phyloP scores from a whole-genome alignment of 306 rosid species.

The Cyamopsis tetragonoloba region DNA sequence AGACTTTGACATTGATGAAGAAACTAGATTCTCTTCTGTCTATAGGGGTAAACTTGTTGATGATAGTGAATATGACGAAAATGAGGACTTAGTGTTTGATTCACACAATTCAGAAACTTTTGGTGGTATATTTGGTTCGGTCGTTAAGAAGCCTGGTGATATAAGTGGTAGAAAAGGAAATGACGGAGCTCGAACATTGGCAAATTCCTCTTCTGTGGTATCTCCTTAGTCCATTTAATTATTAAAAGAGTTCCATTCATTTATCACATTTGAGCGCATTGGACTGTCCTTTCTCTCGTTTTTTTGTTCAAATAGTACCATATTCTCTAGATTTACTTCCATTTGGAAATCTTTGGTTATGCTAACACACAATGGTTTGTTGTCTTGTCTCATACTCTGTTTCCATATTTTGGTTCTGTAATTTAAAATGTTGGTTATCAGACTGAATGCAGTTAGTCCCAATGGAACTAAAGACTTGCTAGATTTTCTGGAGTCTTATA shows the following conservation, averaged over 20 bases:
- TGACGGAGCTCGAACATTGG: conserved; percentile 40
- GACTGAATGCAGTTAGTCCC: background rate
- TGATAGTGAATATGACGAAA: conserved; percentile 64
- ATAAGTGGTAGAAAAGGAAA: conserved; percentile 44
- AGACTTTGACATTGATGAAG: conserved; percentile 80
- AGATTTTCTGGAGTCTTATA: background rate
- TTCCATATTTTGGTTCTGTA: background rate
- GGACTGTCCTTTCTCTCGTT: background rate
- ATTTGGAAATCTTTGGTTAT: background rate
- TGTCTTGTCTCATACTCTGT: conserved; percentile 11
- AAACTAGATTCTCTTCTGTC: conserved; percentile 91
- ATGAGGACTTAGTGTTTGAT: conserved; percentile 55
- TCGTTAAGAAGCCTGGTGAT: conserved; percentile 38
- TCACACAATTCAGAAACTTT: conserved; percentile 69
- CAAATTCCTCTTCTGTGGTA: conserved; percentile 57
- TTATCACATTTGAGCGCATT: background rate
- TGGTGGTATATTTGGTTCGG: conserved; percentile 48
- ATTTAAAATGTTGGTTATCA: background rate
- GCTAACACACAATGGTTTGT: background rate
- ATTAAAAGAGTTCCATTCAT: background rate
- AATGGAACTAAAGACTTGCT: background rate
- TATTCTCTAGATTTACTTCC: conserved; percentile 2
- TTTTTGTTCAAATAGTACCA: background rate
- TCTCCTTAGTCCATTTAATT: conserved; percentile 19
- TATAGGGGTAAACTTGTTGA: conserved; percentile 62